phyloP scores from a whole-genome alignment of 1,139 yeast genomes.

The Yamadazyma triangularis region DNA sequence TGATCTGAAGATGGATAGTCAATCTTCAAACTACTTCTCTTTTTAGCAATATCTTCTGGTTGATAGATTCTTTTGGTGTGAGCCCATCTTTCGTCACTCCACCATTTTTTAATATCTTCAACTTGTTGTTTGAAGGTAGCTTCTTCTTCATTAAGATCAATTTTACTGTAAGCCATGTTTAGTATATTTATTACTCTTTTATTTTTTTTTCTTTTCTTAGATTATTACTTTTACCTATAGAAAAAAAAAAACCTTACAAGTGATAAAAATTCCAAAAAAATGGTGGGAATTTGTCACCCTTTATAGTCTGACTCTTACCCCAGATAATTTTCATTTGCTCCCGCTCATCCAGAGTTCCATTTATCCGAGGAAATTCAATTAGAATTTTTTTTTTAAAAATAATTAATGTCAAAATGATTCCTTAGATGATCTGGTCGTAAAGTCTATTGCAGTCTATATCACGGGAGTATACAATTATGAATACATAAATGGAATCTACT shows the following conservation, averaged over 20 bases:
- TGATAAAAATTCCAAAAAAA: too few species aligned
- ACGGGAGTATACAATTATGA: too few species aligned
- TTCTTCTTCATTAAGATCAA: constrained; percentile 60
- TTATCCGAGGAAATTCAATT: too few species aligned
- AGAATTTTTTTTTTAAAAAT: too few species aligned
- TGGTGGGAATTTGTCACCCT: not conserved
- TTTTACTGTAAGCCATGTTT: constrained; percentile 47
- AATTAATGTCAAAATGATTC: too few species aligned
- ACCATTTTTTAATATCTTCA: constrained; percentile 76
- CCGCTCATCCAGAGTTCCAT: not conserved
- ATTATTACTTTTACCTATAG: too few species aligned
- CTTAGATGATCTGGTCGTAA: too few species aligned
- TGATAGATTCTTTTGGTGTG: constrained; percentile 85
- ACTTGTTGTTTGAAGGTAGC: constrained; percentile 64
- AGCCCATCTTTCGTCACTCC: constrained; percentile 89
- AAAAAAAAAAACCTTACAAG: too few species aligned
- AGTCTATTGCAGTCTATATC: too few species aligned
- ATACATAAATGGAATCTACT: too few species aligned
- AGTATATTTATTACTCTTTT: too few species aligned
- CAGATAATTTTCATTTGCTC: not conserved
- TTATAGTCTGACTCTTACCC: not conserved
- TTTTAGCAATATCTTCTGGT: constrained; percentile 83
- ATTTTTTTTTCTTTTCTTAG: too few species aligned
- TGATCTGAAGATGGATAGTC: constrained; percentile 74
- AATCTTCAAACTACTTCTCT: constrained; percentile 73